phyloP scores from a whole-genome alignment of 805 yeast species.

The Jamesozyma jinghongensis region DNA sequence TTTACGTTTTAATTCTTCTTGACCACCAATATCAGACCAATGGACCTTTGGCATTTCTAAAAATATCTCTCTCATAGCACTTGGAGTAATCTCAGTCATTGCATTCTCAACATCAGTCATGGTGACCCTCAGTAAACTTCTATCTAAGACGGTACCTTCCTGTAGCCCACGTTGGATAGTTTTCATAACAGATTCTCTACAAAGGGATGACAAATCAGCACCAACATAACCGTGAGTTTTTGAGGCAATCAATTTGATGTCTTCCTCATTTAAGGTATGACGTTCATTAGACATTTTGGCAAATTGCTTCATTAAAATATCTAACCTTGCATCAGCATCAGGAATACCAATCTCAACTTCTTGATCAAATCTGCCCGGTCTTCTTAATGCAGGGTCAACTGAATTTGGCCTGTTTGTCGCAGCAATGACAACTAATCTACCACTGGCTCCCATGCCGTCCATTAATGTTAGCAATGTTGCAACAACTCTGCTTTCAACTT shows the following conservation, averaged over 20 bases:
- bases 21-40: conserved; percentile 97
- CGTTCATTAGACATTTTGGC: conserved; percentile 35
- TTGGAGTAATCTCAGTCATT: conserved; percentile 74
- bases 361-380: conserved; percentile 86
- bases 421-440: conserved; percentile 58
- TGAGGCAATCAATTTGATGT: conserved; percentile 54
- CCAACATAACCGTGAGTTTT: conserved; percentile 97
- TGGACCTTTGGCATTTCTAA: conserved; percentile 88
- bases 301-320: conserved; percentile 60
- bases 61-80: conserved; percentile 94
- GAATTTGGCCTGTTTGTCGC: conserved; percentile 67
- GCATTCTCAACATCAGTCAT: conserved; percentile 60
- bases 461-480: conserved; percentile 76
- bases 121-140: conserved; percentile 37
- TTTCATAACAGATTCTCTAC: conserved; percentile 80
- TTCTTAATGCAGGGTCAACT: conserved; percentile 61
- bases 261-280: conserved; percentile 43
- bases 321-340: conserved; percentile 67
- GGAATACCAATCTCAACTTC: conserved; percentile 91
- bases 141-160: conserved; percentile 14
- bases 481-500: conserved; percentile 82
- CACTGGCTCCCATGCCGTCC: conserved; percentile 66
- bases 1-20: conserved; percentile 68
- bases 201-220: conserved; percentile 81
- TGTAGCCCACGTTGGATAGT: conserved; percentile 58